Evolutionary conservation across 2,329 filamentous ascomycete genomes (phyloP), one percentile per base, ranked within the genome.

Genomic region (Aureobasidium sp.): DNA sequence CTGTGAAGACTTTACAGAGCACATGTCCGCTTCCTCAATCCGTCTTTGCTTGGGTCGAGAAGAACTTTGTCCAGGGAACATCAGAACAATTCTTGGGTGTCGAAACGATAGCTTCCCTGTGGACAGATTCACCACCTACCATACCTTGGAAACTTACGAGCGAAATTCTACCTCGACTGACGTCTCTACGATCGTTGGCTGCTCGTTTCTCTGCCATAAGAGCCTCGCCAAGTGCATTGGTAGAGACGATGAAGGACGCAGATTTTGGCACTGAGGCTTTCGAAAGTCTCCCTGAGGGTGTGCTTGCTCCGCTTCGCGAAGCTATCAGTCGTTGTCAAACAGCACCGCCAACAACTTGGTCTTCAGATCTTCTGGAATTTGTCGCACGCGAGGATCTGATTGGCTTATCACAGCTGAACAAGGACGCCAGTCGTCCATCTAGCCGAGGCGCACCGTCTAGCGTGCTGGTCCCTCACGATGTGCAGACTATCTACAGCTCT

Each of bases 251-350:
- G 76, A 81, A 87, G 63, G 78, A 84, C 47, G 86, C 86, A 64
- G 86, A 87, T 0, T 84, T 96, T 50, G 85, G 82, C 7, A 74
- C 76, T 11, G 78, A 82, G 27, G 77, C 92, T 53, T 81, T 97
- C 17, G 90, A 96, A 65, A 91, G 89, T 0, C 78, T 97, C 1
- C 93, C 94, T 1, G 91, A 96, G 73, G 86, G 90, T 29, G 80
- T 97, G n/a, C 82, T 89, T 60, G 84, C 87, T 2, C 88, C 90
- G 0, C 78, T 97, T 15, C 87, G 88, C 70, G 92, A 97, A 75
- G 86, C 88, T 5, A 91, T 97, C 44, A 83, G 87, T n/a, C 82
- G 85, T 65, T 96, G 90, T 66, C 92, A 96, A 72, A 83, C 85
- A n/a, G 83, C 85, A 63, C 93, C 93, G 19, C 90, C 91, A 11